phyloP scores from a whole-genome alignment of 352 stramenopile genomes.

The Phytophthora pseudosyringae region DNA sequence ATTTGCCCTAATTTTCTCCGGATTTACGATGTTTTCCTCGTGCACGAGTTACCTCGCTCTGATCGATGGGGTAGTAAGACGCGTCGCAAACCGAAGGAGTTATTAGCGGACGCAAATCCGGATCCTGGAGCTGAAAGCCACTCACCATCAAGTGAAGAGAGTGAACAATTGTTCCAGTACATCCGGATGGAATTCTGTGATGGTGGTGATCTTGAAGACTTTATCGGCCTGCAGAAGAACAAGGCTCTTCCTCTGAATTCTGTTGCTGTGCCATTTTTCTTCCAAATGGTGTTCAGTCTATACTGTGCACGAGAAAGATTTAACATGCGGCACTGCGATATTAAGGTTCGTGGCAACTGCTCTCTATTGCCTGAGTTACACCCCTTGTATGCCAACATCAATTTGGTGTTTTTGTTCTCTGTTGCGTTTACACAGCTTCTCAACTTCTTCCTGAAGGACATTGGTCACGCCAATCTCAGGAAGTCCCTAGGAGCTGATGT shows the following conservation, averaged over 20 bases:
- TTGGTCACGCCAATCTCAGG: conserved; percentile 40
- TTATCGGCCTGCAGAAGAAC: conserved; percentile 87
- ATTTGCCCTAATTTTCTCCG: conserved; percentile 96
- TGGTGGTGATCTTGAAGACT: conserved; percentile 96
- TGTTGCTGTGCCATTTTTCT: conserved; percentile 90
- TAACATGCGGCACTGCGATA: conserved; percentile 97
- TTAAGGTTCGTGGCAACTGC: conserved; percentile 86
- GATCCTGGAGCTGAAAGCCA: conserved; percentile 12
- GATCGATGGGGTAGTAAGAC: conserved; percentile 65
- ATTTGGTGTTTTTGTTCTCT: conserved; percentile 2
- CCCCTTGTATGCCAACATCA: conserved; percentile 2
- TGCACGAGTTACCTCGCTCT: conserved; percentile 61
- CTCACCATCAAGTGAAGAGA: conserved; percentile 8
- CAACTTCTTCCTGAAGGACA: conserved; percentile 97
- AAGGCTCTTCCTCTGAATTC: conserved; percentile 60
- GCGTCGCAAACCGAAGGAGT: conserved; percentile 72
- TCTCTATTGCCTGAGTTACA: background rate
- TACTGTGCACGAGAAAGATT: conserved; percentile 92
- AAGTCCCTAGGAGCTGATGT: conserved; percentile 47
- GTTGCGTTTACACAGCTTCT: conserved; percentile 76
- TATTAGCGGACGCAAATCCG: conserved; percentile 39
- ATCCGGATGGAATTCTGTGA: conserved; percentile 99
- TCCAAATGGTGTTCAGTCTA: conserved; percentile 98
- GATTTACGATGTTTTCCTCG: conserved; percentile 92
- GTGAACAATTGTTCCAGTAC: conserved; percentile 89